Conservation (phyloP, 257 asterid genomes). For the Nicotiana noctiflora region DNA sequence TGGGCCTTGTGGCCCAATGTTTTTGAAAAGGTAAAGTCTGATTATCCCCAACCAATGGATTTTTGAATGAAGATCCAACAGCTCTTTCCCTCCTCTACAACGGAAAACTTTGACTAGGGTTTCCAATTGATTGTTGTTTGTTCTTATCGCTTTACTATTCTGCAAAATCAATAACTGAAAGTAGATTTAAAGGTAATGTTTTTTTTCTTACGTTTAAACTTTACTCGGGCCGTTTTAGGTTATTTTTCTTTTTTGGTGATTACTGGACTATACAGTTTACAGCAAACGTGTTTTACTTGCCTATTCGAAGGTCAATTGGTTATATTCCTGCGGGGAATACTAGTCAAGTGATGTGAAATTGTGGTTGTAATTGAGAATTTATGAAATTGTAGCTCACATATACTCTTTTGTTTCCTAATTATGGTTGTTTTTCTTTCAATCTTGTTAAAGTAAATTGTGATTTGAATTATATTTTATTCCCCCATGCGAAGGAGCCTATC, state of each 20-base stretch:
- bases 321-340: neutral
- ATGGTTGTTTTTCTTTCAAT: neutral
- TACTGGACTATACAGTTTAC: neutral
- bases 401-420: neutral
- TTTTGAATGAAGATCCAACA: neutral
- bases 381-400: neutral
- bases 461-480: neutral
- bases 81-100: constrained; percentile 7
- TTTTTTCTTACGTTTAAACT: neutral
- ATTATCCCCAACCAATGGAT: neutral
- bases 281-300: neutral
- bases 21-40: too few species aligned
- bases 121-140: neutral
- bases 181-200: neutral
- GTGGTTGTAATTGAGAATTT: neutral
- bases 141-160: neutral
- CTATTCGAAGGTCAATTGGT: neutral
- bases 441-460: neutral
- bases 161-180: neutral
- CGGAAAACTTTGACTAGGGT: neutral
- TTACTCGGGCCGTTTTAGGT: too few species aligned
- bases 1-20: neutral
- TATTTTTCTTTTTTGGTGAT: neutral
- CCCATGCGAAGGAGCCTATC: neutral
- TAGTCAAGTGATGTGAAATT: neutral